Conservation (phyloP, 129 eudicot species). For the Mikania micrantha region DNA sequence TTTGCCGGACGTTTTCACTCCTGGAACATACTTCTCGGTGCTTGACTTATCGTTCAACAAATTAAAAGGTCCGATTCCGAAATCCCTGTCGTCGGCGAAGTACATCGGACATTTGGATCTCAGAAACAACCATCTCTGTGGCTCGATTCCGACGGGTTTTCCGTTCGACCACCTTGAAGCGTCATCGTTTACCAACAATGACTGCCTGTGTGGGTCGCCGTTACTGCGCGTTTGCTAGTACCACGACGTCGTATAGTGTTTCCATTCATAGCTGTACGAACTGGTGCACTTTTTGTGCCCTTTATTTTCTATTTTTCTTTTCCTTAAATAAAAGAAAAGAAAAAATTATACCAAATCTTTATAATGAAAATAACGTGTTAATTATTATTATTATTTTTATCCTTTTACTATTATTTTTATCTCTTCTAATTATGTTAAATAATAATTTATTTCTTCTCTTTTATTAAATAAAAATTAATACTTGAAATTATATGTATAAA, state of each 20-base stretch:
- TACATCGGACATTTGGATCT: conserved; percentile 78
- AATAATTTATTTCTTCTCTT: no score
- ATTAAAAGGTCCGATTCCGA: conserved; percentile 62
- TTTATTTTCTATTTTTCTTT: not conserved
- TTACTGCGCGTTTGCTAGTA: conserved; percentile 40
- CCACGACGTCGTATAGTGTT: conserved; percentile 1
- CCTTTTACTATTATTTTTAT: no score
- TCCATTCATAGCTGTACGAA: conserved; percentile 4
- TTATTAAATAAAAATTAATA: no score
- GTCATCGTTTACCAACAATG: conserved; percentile 57
- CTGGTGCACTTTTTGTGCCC: conserved; percentile 16
- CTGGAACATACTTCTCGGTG: conserved; percentile 51
- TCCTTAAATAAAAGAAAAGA: not conserved
- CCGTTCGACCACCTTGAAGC: conserved; percentile 81
- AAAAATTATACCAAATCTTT: not conserved
- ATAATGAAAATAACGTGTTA: no score
- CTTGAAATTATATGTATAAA: no score
- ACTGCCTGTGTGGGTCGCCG: conserved; percentile 79
- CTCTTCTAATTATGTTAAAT: no score
- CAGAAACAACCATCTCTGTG: conserved; percentile 77
- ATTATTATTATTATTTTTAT: no score
- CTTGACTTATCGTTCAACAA: conserved; percentile 63
- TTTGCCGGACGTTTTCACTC: conserved; percentile 67
- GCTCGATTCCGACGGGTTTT: conserved; percentile 52
- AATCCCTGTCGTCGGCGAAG: conserved; percentile 43